Evolutionary conservation across 2,329 filamentous ascomycete species (phyloP).

Genomic region (Phoma sp.): DNA sequence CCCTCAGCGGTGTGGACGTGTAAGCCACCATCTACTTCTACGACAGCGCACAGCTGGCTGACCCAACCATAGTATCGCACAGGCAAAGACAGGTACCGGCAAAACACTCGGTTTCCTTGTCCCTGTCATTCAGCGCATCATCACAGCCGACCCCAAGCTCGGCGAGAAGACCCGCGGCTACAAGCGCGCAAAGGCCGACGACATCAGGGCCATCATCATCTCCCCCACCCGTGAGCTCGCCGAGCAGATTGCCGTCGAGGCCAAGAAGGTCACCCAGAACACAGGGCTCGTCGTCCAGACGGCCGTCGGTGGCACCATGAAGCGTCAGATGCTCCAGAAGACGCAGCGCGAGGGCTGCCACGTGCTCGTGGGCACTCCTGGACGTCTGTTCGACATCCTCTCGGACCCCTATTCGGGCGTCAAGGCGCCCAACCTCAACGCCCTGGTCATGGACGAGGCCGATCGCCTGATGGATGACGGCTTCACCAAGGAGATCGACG

Average conservation of each 20-base stretch:
- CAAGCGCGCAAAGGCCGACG: conserved; percentile 54
- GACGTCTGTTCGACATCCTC: conserved; percentile 82
- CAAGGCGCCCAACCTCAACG: conserved; percentile 65
- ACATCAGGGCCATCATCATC: conserved; percentile 66
- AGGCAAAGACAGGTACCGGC: conserved; percentile 95
- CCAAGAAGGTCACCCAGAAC: conserved; percentile 66
- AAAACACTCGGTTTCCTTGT: conserved; percentile 95
- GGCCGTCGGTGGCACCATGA: conserved; percentile 92
- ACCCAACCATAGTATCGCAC: conserved; percentile 65
- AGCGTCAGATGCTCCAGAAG: conserved; percentile 68
- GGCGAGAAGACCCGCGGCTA: conserved; percentile 52
- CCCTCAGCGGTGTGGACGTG: conserved; percentile 82
- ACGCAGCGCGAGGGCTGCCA: conserved; percentile 82
- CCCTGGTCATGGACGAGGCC: conserved; percentile 70
- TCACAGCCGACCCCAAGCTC: conserved; percentile 68
- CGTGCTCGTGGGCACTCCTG: conserved; percentile 87
- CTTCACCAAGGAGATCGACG: conserved; percentile 57
- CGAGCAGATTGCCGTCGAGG: conserved; percentile 73
- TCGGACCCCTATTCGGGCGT: conserved; percentile 69
- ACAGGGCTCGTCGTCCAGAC: conserved; percentile 74
- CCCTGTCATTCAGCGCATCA: conserved; percentile 81
- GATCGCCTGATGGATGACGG: conserved; percentile 70
- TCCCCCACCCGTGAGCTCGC: conserved; percentile 69
- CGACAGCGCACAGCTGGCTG: conserved; percentile 4
- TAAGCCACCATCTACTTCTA: conserved; percentile 54